Percentiles rank a stretch among this genome's conserved stretches.
These are phyloP conservation scores for Ilyonectria destructans DNA, from an alignment of 2,329 filamentous ascomycete species.

Conservation along the genomic window DNA sequence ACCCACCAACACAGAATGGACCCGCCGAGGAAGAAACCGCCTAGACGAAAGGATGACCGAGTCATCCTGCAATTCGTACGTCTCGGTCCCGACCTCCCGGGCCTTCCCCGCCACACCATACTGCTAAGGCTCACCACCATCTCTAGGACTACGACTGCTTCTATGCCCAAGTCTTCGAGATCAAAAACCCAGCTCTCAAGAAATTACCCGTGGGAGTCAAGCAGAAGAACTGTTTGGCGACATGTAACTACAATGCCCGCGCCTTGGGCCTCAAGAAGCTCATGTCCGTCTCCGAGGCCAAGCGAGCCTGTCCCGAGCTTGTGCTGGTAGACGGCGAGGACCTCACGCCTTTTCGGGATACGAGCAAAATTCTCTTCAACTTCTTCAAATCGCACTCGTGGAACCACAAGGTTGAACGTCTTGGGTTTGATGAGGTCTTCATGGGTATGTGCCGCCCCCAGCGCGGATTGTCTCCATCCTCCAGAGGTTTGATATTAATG, in stretches of 20 bases:
- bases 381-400: slow-evolving; percentile 84
- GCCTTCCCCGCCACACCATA: slow-evolving; percentile 24
- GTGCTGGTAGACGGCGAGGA: slow-evolving; percentile 92
- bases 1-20: slow-evolving; percentile 49
- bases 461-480: background rate
- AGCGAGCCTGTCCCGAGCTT: slow-evolving; percentile 84
- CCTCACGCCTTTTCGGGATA: slow-evolving; percentile 86
- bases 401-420: slow-evolving; percentile 82
- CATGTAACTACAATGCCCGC: slow-evolving; percentile 94
- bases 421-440: slow-evolving; percentile 92
- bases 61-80: slow-evolving; percentile 88
- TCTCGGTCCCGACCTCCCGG: slow-evolving; percentile 30
- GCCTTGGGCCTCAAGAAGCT: slow-evolving; percentile 83
- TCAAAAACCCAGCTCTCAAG: slow-evolving; percentile 82
- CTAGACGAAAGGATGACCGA: slow-evolving; percentile 73
- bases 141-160: slow-evolving; percentile 88
- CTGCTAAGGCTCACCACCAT: slow-evolving; percentile 27
- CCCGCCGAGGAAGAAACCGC: slow-evolving; percentile 50
- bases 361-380: slow-evolving; percentile 84
- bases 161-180: slow-evolving; percentile 93
- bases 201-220: slow-evolving; percentile 85
- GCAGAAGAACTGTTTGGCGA: slow-evolving; percentile 94
- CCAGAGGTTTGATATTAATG: background rate
- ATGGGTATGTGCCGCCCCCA: slow-evolving; percentile 56
- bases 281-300: slow-evolving; percentile 88